phyloP scores from a whole-genome alignment of 1,284 basidiomycete genomes.

The Apiotrichum porosum region DNA sequence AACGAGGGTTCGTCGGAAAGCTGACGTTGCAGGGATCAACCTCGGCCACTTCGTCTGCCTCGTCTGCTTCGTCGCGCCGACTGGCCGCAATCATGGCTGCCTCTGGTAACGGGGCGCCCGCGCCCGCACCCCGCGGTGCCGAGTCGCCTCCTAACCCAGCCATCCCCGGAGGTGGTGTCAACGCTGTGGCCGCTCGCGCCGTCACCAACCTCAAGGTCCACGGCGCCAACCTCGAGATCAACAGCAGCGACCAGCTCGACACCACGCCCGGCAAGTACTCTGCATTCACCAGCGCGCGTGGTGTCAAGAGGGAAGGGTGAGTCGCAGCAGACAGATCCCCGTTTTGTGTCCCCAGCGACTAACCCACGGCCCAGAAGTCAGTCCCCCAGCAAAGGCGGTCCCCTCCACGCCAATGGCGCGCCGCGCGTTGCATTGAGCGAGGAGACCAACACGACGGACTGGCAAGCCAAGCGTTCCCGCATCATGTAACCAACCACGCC shows the following conservation, averaged over 20 bases:
- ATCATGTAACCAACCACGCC: too few relatives aligned
- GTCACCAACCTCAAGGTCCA: constrained; percentile 11
- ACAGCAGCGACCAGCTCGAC: constrained; percentile 1
- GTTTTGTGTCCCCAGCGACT: neutral
- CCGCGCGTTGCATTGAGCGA: constrained; percentile 24
- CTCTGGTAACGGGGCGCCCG: too few relatives aligned
- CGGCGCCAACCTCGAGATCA: constrained; percentile 5
- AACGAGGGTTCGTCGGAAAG: neutral
- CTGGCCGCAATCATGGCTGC: constrained; percentile 22
- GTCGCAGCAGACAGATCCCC: neutral
- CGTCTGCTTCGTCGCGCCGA: constrained; percentile 10
- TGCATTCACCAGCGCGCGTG: constrained; percentile 36
- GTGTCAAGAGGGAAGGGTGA: constrained; percentile 33
- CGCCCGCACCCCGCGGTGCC: too few relatives aligned
- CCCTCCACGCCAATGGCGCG: too few relatives aligned
- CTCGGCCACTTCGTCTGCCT: neutral
- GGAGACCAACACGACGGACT: constrained; percentile 14
- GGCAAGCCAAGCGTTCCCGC: constrained; percentile 27
- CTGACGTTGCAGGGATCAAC: constrained; percentile 1
- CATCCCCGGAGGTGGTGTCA: constrained; percentile 32
- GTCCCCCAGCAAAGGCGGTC: constrained; percentile 11
- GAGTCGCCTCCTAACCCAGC: constrained; percentile 32
- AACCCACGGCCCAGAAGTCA: constrained; percentile 7
- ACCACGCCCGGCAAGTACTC: constrained; percentile 3
- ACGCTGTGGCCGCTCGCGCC: constrained; percentile 25